Evolutionary conservation across 768 basidiomycete genomes (phyloP).

Genomic region (Suillus fuscotomentosus): DNA sequence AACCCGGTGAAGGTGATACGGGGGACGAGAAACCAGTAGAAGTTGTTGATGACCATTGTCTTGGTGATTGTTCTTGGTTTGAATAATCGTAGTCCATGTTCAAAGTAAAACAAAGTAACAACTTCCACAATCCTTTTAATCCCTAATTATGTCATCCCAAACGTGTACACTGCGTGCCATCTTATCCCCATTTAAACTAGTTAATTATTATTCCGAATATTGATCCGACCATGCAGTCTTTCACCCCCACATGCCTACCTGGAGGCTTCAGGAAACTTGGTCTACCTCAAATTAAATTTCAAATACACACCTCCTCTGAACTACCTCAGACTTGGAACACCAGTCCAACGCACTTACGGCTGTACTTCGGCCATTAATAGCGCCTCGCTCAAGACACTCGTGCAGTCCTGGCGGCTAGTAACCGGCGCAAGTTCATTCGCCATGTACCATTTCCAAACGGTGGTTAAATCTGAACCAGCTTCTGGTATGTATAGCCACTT

Average conservation of each 20-base stretch:
- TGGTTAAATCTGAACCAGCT: background rate
- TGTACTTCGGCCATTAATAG: background rate
- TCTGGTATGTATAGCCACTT: background rate
- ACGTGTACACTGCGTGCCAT: background rate
- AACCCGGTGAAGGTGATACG: conserved; percentile 20
- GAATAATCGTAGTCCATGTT: conserved; percentile 29
- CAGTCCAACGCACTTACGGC: background rate
- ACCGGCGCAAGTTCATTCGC: background rate
- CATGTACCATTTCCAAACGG: background rate
- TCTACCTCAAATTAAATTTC: too few species aligned
- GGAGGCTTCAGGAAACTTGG: too few species aligned
- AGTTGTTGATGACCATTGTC: conserved; percentile 29
- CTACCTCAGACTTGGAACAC: too few species aligned
- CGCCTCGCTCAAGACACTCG: background rate
- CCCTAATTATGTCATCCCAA: background rate
- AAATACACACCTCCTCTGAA: too few species aligned
- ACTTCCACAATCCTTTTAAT: background rate
- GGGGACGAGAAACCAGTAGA: conserved; percentile 23
- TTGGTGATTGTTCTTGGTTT: conserved; percentile 32
- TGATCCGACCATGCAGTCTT: too few species aligned
- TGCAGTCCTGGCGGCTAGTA: background rate
- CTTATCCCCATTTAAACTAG: too few species aligned
- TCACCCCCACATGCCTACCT: too few species aligned
- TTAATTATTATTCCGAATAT: too few species aligned
- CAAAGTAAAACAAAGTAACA: too few species aligned